These are phyloP conservation scores for Gossypium turneri DNA, from an alignment of 345 rosid species.

Conservation along the genomic window DNA sequence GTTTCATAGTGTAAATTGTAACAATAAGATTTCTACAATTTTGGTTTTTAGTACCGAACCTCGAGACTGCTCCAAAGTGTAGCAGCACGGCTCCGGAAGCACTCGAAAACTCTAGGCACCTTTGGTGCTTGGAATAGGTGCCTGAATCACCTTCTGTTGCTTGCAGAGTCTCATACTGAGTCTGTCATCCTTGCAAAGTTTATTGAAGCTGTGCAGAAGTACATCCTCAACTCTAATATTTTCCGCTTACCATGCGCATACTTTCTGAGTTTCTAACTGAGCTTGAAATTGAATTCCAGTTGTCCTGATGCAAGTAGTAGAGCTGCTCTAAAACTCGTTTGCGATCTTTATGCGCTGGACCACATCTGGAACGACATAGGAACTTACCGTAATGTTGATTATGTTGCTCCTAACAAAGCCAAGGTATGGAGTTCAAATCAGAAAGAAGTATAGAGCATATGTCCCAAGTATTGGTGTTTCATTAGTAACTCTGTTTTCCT, in stretches of 20 bases:
- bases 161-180: slow-evolving; percentile 95
- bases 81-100: slow-evolving; percentile 74
- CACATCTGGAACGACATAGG: slow-evolving; percentile 94
- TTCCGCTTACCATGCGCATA: background rate
- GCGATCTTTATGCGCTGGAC: slow-evolving; percentile 94
- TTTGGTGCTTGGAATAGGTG: slow-evolving; percentile 99
- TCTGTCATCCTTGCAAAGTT: slow-evolving; percentile 84
- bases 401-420: slow-evolving; percentile 97
- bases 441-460: background rate
- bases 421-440: slow-evolving; percentile 48
- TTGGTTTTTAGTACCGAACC: slow-evolving; percentile 72
- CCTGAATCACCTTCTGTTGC: slow-evolving; percentile 93
- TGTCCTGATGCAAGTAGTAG: slow-evolving; percentile 67
- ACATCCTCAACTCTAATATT: slow-evolving; percentile 19
- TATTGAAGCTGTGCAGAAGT: slow-evolving; percentile 85
- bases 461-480: background rate
- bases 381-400: slow-evolving; percentile 82
- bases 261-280: slow-evolving; percentile 11
- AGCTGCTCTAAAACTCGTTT: slow-evolving; percentile 77
- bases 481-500: background rate
- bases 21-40: background rate
- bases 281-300: slow-evolving; percentile 30
- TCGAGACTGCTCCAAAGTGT: slow-evolving; percentile 91
- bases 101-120: slow-evolving; percentile 64
- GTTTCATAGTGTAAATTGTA: background rate